Evolutionary conservation across 2,329 filamentous ascomycete species (phyloP), one percentile per base, ranked within the genome.

Genomic region (Coniochaeta prunicola): DNA sequence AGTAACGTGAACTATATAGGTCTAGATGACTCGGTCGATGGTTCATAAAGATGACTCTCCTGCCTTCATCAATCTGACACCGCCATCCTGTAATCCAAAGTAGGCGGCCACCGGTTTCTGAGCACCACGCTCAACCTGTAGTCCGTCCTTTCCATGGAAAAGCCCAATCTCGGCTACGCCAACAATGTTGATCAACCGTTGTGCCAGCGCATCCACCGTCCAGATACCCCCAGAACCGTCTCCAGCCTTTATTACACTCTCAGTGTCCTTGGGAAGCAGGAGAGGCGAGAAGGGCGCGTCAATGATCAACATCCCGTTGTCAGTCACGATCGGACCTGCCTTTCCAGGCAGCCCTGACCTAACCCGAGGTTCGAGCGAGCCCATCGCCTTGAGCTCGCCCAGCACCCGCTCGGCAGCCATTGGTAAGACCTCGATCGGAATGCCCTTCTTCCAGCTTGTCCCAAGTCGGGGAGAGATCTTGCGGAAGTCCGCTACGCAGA

Each of bases 361-460:
- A 58, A 97, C 80, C 34, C 77, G 77, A 2, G 94, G 90, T 57
- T 85, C 77, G 53, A 82, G 74, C 50, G 89, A 88, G 38, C 94
- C 94, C 61, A 99, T 81, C 34, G 80, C 79, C 58, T 79, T 80
- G 34, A 99, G 83, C 62, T 88, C 86, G 61, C 78, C 77, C 60
- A 96, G 83, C 19, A 97, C 91, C 62, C 87, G 86, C 61, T 87
- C 84, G 30, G 90, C 89, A 45, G 92, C 87, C 64, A 94, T 83
- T 24, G 93, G 94, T 34, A 92, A 88, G 54, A 99, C 91, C 75
- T 99, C 94, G 66, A 99, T 92, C 24, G 94, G 94, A 60, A 99
- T 91, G 26, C 84, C 79, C 66, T 90, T 84, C 58, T 85, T 88
- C 92, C 93, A 99, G 63, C 80, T 82, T 4, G 82, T 86, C 59